Conservation (phyloP, 768 basidiomycete species). For the Amanita pseudoporphyria region DNA sequence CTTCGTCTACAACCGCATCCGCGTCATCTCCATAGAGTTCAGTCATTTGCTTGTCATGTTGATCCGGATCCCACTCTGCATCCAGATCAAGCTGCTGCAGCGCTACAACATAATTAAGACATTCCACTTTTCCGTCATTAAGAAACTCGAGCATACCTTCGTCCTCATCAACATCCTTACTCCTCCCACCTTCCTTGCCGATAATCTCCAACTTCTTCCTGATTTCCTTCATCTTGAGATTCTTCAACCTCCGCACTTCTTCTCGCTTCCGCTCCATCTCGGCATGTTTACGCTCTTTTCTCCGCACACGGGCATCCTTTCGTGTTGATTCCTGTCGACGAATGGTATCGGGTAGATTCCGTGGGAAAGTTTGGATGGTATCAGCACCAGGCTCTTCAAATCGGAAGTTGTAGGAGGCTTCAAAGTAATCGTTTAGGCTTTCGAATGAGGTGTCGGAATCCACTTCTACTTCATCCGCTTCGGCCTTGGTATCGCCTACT, state of each 20-base stretch:
- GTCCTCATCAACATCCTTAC: slow-evolving; percentile 28
- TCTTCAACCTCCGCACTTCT: slow-evolving; percentile 72
- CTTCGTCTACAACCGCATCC: slow-evolving; percentile 22
- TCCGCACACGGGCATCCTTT: slow-evolving; percentile 76
- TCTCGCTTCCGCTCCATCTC: slow-evolving; percentile 66
- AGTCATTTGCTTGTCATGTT: slow-evolving; percentile 78
- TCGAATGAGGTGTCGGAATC: slow-evolving; percentile 51
- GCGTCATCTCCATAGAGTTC: slow-evolving; percentile 55
- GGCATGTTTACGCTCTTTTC: slow-evolving; percentile 71
- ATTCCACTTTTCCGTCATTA: neutral
- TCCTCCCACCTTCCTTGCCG: slow-evolving; percentile 53
- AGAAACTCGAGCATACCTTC: slow-evolving; percentile 18
- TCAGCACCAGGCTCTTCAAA: slow-evolving; percentile 87
- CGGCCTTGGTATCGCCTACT: slow-evolving; percentile 21
- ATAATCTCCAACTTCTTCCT: slow-evolving; percentile 67
- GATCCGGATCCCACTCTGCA: slow-evolving; percentile 84
- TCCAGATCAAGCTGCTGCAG: slow-evolving; percentile 74
- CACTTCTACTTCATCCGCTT: slow-evolving; percentile 36
- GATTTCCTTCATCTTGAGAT: slow-evolving; percentile 79
- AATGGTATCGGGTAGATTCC: slow-evolving; percentile 51
- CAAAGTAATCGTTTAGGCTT: slow-evolving; percentile 85
- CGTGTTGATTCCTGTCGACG: slow-evolving; percentile 70
- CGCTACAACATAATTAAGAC: slow-evolving; percentile 29
- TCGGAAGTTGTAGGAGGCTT: slow-evolving; percentile 95
- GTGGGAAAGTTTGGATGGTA: slow-evolving; percentile 53